phyloP scores from a whole-genome alignment of 352 stramenopile species.

The Ophiocytium majus region DNA sequence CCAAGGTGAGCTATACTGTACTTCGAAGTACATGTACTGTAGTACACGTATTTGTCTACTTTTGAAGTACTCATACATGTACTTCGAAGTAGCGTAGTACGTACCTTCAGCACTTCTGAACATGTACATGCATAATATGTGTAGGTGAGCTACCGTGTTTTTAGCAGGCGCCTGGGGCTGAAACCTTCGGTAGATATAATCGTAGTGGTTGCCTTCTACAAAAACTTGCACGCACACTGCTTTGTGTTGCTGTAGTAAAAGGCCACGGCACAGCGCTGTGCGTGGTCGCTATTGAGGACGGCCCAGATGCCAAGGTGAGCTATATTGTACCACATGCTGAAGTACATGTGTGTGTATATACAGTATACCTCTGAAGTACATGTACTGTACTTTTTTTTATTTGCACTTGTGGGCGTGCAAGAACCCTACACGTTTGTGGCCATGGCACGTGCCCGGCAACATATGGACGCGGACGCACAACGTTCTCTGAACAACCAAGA shows the following conservation, averaged over 20 bases:
- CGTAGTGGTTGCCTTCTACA: no score
- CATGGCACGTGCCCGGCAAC: no score
- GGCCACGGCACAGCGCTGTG: constrained; percentile 81
- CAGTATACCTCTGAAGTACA: no score
- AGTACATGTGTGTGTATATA: neutral
- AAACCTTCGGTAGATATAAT: no score
- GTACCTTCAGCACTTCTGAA: neutral
- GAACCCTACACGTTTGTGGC: no score
- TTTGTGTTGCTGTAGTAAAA: neutral
- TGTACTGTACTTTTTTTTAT: no score
- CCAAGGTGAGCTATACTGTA: constrained; percentile 6
- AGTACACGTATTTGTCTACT: neutral
- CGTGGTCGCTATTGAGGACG: constrained; percentile 77
- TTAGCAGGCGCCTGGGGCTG: no score
- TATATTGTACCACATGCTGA: neutral
- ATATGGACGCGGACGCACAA: no score
- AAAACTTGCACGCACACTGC: no score
- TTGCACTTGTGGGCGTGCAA: no score
- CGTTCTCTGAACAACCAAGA: no score
- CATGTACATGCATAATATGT: neutral
- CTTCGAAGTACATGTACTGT: neutral
- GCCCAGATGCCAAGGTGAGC: constrained; percentile 27
- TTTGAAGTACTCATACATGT: no score
- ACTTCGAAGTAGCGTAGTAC: neutral
- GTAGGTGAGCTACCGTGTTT: neutral